Conservation (phyloP, 2,329 filamentous ascomycete genomes). For the Phialophora tarda region DNA sequence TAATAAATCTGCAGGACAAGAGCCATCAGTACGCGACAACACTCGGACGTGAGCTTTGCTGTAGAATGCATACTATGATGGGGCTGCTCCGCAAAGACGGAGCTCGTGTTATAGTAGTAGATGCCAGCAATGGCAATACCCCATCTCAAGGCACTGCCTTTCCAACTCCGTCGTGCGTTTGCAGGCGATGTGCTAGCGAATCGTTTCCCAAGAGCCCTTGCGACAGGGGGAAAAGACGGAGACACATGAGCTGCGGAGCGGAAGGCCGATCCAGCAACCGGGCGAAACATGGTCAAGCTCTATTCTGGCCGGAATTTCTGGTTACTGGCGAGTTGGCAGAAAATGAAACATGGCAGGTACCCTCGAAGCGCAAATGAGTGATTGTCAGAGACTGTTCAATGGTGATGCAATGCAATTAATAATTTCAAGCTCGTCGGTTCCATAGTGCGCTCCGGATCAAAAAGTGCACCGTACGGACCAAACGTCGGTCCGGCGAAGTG, state of each 20-base stretch:
- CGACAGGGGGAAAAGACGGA: conserved; percentile 24
- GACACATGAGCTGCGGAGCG: conserved; percentile 41
- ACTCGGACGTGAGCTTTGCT: background rate
- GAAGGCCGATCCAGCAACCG: conserved; percentile 53
- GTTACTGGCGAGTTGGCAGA: conserved; percentile 1
- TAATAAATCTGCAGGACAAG: conserved; percentile 34
- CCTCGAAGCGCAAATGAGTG: conserved; percentile 11
- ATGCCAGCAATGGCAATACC: conserved; percentile 75
- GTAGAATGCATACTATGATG: conserved; percentile 62
- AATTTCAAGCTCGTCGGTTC: conserved; percentile 17
- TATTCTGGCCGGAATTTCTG: background rate
- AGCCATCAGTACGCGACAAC: conserved; percentile 1
- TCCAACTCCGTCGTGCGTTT: conserved; percentile 77
- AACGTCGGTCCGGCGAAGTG: background rate
- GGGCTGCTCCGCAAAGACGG: conserved; percentile 82
- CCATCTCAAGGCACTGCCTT: conserved; percentile 74
- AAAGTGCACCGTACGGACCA: background rate
- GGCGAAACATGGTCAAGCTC: conserved; percentile 56
- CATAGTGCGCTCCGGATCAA: background rate
- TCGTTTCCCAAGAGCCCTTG: conserved; percentile 44
- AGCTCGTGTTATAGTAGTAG: conserved; percentile 94
- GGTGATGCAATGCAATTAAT: conserved; percentile 25
- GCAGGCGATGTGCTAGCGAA: conserved; percentile 65
- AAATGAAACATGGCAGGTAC: conserved; percentile 16
- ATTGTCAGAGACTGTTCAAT: conserved; percentile 1